Evolutionary conservation across 768 basidiomycete genomes (phyloP).

Genomic region (Hygrophoropsis aurantiaca): DNA sequence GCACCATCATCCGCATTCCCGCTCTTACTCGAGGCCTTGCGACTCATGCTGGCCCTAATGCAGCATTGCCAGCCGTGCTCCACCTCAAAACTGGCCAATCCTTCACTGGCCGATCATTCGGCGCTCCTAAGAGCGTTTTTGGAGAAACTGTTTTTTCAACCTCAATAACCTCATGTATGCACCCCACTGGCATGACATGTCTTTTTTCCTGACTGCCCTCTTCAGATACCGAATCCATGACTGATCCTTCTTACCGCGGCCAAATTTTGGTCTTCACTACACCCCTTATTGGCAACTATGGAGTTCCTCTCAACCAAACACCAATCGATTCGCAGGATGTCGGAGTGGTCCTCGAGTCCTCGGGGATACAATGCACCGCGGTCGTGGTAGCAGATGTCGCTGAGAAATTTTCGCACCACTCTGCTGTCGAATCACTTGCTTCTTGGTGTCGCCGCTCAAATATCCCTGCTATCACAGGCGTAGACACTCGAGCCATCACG

Average conservation of each 20-base stretch:
- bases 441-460: conserved; percentile 91
- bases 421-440: conserved; percentile 88
- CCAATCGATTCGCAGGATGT: conserved; percentile 74
- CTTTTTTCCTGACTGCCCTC: conserved; percentile 10
- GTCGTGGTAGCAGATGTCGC: conserved; percentile 95
- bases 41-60: conserved; percentile 54
- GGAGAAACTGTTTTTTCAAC: conserved; percentile 99
- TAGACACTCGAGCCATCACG: conserved; percentile 97
- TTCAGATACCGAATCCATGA: conserved; percentile 99
- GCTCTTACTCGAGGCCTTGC: conserved; percentile 61
- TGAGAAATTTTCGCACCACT: conserved; percentile 92
- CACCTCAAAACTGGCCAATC: conserved; percentile 95
- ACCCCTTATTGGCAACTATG: conserved; percentile 98
- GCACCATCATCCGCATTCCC: conserved; percentile 49
- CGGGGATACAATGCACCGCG: conserved; percentile 86
- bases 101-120: conserved; percentile 88
- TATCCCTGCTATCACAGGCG: conserved; percentile 93
- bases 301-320: conserved; percentile 81
- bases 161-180: conserved; percentile 94
- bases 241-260: conserved; percentile 96
- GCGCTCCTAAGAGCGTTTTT: conserved; percentile 80
- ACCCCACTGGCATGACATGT: background rate
- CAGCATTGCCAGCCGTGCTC: conserved; percentile 71
- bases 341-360: conserved; percentile 86
- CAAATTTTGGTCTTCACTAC: conserved; percentile 99